phyloP scores from a whole-genome alignment of 805 yeast genomes.

The Spathaspora sp. region DNA sequence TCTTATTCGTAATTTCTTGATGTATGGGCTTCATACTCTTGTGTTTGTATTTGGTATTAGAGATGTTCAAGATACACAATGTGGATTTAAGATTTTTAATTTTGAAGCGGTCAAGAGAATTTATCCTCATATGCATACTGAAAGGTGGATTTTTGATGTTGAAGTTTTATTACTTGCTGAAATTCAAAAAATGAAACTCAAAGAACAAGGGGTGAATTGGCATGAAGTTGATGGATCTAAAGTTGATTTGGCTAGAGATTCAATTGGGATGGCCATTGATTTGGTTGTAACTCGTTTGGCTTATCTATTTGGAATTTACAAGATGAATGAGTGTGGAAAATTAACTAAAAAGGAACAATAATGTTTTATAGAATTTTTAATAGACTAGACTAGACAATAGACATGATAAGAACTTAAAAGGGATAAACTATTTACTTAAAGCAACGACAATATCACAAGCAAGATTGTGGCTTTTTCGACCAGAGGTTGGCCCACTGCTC shows the following conservation, averaged over 20 bases:
- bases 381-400: background rate
- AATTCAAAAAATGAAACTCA: conserved; percentile 60
- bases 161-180: conserved; percentile 82
- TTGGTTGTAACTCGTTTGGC: conserved; percentile 76
- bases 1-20: conserved; percentile 79
- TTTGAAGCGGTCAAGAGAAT: conserved; percentile 58
- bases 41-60: conserved; percentile 88
- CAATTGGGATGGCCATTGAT: conserved; percentile 91
- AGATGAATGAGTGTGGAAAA: conserved; percentile 19
- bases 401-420: background rate
- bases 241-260: conserved; percentile 86
- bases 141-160: conserved; percentile 97
- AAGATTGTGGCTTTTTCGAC: background rate
- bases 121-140: conserved; percentile 91
- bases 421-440: background rate
- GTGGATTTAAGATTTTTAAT: conserved; percentile 94
- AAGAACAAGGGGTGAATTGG: conserved; percentile 90
- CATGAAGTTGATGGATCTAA: conserved; percentile 96
- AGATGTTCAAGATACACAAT: conserved; percentile 87
- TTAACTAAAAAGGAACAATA: background rate
- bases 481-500: background rate
- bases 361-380: background rate
- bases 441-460: background rate
- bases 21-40: conserved; percentile 87
- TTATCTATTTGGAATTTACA: conserved; percentile 79